These are phyloP conservation scores for Cicer judaicum DNA, from an alignment of 306 rosid genomes.

Conservation along the genomic window DNA sequence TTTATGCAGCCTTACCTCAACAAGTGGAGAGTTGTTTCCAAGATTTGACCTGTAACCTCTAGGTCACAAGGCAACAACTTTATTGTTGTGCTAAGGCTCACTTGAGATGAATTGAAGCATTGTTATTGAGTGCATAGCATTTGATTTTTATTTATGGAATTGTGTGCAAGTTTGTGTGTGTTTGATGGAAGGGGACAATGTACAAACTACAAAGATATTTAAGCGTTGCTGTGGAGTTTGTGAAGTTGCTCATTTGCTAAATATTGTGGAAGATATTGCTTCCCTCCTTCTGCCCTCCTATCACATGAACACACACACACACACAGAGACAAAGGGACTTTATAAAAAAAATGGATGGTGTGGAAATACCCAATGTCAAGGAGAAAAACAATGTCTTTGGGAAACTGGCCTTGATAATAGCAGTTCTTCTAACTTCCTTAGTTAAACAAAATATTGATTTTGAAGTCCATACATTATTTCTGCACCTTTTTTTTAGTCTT, in stretches of 20 bases:
- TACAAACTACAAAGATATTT: constrained; percentile 19
- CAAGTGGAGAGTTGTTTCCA: not conserved
- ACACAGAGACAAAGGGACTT: constrained; percentile 18
- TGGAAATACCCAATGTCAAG: constrained; percentile 10
- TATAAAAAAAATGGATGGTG: not conserved
- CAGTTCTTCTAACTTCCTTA: constrained; percentile 29
- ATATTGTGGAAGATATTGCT: constrained; percentile 26
- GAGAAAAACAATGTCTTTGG: constrained; percentile 32
- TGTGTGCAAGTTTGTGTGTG: constrained; percentile 27
- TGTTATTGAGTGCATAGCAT: not conserved
- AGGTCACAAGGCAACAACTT: not conserved
- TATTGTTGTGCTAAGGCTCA: not conserved
- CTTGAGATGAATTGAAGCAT: constrained; percentile 19
- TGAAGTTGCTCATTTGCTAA: constrained; percentile 34
- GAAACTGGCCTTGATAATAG: constrained; percentile 8
- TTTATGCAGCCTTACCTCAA: not conserved
- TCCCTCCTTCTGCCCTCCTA: not conserved
- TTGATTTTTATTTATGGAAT: constrained; percentile 25
- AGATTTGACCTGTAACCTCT: not conserved
- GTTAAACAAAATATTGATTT: constrained; percentile 32
- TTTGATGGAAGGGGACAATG: constrained; percentile 8
- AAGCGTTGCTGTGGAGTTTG: constrained; percentile 21
- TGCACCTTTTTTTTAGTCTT: not conserved
- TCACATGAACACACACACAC: constrained; percentile 4
- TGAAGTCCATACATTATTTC: constrained; percentile 9